Conservation (phyloP, 2,329 filamentous ascomycete species). For the Sporothrix dimorphospora region DNA sequence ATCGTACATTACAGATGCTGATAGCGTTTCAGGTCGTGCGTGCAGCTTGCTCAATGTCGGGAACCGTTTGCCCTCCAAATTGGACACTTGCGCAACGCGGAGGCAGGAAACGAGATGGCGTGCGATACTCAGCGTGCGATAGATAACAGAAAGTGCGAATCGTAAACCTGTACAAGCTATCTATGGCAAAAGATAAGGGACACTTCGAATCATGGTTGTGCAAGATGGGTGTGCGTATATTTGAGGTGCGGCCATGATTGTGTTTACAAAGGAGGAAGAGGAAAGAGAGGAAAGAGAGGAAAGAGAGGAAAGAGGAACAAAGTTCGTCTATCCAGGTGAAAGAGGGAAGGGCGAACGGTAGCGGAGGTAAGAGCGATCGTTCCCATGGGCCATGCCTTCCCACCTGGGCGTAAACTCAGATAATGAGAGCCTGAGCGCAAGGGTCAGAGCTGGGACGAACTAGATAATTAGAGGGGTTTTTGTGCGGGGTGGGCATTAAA, state of each 20-base stretch:
- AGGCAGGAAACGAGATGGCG: not conserved
- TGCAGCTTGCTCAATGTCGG: not conserved
- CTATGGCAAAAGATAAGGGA: not conserved
- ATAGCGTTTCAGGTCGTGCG: not conserved
- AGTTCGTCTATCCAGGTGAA: not conserved
- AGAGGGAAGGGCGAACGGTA: not conserved
- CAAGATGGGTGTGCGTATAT: not conserved
- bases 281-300: slow-evolving; percentile 37
- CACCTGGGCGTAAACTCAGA: not conserved
- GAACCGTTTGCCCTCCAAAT: not conserved
- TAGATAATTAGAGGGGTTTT: not conserved
- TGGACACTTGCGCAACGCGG: not conserved
- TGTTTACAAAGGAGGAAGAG: not conserved
- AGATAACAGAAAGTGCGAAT: slow-evolving; percentile 33
- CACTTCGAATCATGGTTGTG: not conserved
- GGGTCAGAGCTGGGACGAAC: not conserved
- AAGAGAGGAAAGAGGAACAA: slow-evolving; percentile 22
- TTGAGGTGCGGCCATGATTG: not conserved
- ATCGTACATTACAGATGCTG: not conserved
- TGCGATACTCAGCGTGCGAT: not conserved
- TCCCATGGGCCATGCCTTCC: not conserved
- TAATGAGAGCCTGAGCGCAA: not conserved
- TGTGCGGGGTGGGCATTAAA: not conserved
- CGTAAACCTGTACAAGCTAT: not conserved
- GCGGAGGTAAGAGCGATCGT: slow-evolving; percentile 21